These are phyloP conservation scores for Claviceps quebecensis DNA, from an alignment of 2,329 filamentous ascomycete genomes.

Conservation along the genomic window DNA sequence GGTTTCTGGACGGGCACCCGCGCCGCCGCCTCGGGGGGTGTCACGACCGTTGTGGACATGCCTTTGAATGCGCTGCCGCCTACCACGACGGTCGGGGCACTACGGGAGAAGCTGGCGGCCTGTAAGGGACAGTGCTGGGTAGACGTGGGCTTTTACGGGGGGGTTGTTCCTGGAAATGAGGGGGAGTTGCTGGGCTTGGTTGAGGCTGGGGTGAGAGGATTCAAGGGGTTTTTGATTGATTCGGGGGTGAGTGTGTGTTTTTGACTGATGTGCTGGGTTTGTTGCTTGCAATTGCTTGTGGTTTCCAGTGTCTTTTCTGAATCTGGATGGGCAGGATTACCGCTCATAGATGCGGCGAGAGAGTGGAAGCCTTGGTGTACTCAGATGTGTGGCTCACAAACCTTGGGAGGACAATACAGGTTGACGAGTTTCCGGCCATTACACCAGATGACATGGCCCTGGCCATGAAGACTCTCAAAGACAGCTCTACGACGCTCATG, in stretches of 20 bases:
- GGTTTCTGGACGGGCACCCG: conserved; percentile 91
- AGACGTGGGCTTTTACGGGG: conserved; percentile 96
- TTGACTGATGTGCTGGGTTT: no score
- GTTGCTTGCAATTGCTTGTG: no score
- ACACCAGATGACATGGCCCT: conserved; percentile 62
- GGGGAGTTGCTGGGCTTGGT: conserved; percentile 67
- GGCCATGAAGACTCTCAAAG: conserved; percentile 68
- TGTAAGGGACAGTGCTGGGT: conserved; percentile 88
- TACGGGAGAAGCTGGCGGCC: conserved; percentile 75
- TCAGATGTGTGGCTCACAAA: no score
- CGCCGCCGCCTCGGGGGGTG: conserved; percentile 86
- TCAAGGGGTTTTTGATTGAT: conserved; percentile 96
- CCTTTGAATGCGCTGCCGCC: conserved; percentile 93
- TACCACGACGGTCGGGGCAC: conserved; percentile 72
- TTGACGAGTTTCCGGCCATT: conserved; percentile 93
- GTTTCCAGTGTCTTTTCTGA: no score
- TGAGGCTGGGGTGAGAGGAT: conserved; percentile 75
- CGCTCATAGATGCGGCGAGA: no score
- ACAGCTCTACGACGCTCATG: conserved; percentile 83
- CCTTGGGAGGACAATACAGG: conserved; percentile 31
- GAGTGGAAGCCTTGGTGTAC: no score
- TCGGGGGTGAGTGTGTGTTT: conserved; percentile 57
- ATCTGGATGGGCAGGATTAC: no score
- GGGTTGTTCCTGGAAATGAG: conserved; percentile 81
- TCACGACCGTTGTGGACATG: conserved; percentile 97